Evolutionary conservation across 192 early-diverging fungal species (phyloP), one percentile per base, ranked within the genome.

Genomic region (Coemansia sp.): DNA sequence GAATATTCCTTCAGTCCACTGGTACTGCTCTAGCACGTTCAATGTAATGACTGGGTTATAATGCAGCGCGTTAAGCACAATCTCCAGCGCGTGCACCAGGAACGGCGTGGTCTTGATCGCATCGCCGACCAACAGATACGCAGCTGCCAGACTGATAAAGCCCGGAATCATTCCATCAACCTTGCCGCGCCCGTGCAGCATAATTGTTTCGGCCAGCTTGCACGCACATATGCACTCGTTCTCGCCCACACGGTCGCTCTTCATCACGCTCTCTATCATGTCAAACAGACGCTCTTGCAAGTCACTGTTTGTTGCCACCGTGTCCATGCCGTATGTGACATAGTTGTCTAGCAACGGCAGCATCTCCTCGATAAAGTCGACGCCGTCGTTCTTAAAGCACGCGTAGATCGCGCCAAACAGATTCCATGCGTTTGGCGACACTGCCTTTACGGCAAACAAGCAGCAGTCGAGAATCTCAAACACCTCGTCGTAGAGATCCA

Each of bases 281-380:
- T 96, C 90, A 62, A 89, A 87, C 54, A 94, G 84, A 61, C 86
- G 87, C 38, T 84, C 64, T 63, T 90, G 89, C 50, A 89, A 80
- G 53, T 87, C 85, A 48, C 76, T 73, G 74, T 85, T 92, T 17
- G 82, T 37, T 0, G 84, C 82, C 64, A 95, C 89, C 8, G 86
- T 82, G 14, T 91, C 88, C 58, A 82, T 90, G 68, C 97, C 97
- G 61, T 88, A 93, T 7, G 88, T 84, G 42, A 96, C 87, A 62
- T 88, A 97, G 82, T 96, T 95, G 70, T 95, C 92, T 51, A 98
- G 83, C 21, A 88, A 88, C n/a, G 90, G 89, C 26, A 91, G 64
- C 85, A 98, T 94, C 66, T 94, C 93, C 47, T 92, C 89, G 73
- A 92, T 90, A 71, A 91, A 95, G 70, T 95, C 94, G 44, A 85